Base-by-base conservation (phyloP, 306 rosid genomes). In the Trifolium dubium region DNA sequence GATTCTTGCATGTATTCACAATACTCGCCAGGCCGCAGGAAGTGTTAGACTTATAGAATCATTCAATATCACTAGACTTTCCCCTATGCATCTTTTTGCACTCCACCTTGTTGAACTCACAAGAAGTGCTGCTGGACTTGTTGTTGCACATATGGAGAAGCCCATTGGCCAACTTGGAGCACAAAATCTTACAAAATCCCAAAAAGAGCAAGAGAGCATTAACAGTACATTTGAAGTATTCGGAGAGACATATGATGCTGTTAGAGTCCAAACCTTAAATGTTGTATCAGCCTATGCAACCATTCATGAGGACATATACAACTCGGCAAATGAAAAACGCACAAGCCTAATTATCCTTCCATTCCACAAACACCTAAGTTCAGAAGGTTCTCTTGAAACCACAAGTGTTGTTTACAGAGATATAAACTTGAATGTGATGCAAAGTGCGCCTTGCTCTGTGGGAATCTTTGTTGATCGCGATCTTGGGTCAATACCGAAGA, bases 1-100 rank as follows among this genome's bases (percentile, higher is more conserved):
- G 37, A 47, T 85, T 44, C 19, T 82, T 2, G 77, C 86, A n/a
- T 85, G 88, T 51, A 66, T 82, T 62, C 84, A 85, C 14, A 76
- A 71, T 37, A 10, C 50, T 19, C 71, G 69, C 23, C 81, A 82
- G 0, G 82, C 83, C 10, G 2, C 61, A 0, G 43, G 80, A 58
- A 68, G 82, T 62, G 44, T 63, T 5, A 68, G 12, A 66, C 58
- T 85, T 47, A 59, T 82, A 28, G 73, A 79, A 49, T 41, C 28
- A 50, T 79, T 80, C 14, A 62, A 82, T 8, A 62, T 78, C 28
- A 72, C 75, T 1, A 72, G 76, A 54, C 2, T 59, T 15, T 67
- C 84, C 60, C 84, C 84, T 8, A 28, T 83, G 29, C 74, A 74
- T 29, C 74, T 80, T 12, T 80, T 67, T 64, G 82, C 56, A 6